Percentiles rank a stretch among this genome's conserved stretches.
Conservation (phyloP, 345 rosid species). For the Gossypium stocksii region DNA sequence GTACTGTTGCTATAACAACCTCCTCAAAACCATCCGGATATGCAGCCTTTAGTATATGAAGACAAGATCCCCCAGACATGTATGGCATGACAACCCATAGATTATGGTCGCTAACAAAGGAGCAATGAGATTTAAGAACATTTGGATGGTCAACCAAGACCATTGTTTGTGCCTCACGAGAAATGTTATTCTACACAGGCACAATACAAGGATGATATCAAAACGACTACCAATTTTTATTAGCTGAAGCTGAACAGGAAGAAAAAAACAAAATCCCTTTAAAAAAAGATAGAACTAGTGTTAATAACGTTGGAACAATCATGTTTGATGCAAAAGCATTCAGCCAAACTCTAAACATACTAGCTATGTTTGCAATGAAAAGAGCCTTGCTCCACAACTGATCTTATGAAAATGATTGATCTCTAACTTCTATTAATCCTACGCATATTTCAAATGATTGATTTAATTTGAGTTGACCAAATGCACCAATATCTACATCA, state of each 20-base stretch:
- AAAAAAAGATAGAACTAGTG: neutral
- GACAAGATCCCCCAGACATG: conserved; percentile 99
- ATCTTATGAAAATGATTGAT: neutral
- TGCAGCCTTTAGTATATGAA: conserved; percentile 93
- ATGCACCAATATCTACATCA: neutral
- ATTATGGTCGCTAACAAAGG: conserved; percentile 85
- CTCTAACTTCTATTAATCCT: neutral
- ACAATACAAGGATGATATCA: neutral
- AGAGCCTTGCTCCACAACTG: neutral
- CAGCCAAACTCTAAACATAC: neutral
- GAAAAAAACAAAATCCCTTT: neutral
- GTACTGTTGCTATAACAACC: conserved; percentile 72
- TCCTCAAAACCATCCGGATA: conserved; percentile 97
- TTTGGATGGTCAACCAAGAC: conserved; percentile 89
- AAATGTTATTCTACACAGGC: conserved; percentile 58
- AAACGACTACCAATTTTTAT: neutral
- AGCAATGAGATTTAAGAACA: conserved; percentile 88
- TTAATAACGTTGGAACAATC: neutral
- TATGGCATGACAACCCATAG: conserved; percentile 97
- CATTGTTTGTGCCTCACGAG: conserved; percentile 97
- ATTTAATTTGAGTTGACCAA: neutral
- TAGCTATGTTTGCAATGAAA: neutral
- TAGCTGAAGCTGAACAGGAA: conserved; percentile 3
- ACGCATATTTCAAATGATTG: neutral
- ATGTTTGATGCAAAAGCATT: neutral